These are phyloP conservation scores for Pseudocercospora fijiensis DNA, from an alignment of 2,329 filamentous ascomycete genomes.

Conservation along the genomic window DNA sequence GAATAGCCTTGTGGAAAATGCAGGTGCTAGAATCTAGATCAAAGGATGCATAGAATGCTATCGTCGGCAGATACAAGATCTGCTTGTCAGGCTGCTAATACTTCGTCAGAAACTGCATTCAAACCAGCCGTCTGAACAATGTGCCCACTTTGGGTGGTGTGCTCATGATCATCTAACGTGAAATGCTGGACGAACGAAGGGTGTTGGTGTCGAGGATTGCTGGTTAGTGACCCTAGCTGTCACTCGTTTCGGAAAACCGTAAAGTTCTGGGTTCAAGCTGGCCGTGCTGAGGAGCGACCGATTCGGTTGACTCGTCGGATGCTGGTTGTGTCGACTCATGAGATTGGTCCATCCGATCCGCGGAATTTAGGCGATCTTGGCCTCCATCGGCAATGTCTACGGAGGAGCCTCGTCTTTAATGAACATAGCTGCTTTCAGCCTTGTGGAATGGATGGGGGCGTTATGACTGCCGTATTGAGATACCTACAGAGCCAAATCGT, in stretches of 20 bases:
- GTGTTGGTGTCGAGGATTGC: constrained; percentile 4
- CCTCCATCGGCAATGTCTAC: constrained; percentile 37
- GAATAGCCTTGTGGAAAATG: background rate
- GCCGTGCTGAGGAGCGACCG: background rate
- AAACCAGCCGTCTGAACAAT: background rate
- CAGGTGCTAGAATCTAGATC: background rate
- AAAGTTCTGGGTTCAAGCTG: background rate
- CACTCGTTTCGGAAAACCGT: background rate
- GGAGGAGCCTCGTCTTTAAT: background rate
- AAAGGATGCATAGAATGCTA: background rate
- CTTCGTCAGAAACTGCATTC: background rate
- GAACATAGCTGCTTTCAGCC: background rate
- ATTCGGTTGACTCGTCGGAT: background rate
- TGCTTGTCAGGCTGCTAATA: background rate
- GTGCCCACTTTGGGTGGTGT: background rate
- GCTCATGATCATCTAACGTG: background rate
- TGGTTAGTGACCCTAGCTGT: background rate
- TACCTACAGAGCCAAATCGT: background rate
- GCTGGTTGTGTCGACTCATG: constrained; percentile 2
- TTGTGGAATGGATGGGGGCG: background rate
- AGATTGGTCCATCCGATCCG: background rate
- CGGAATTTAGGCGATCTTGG: constrained; percentile 54
- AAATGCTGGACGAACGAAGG: background rate
- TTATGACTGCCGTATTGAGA: background rate
- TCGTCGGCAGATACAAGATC: background rate